Base-by-base conservation (phyloP, 2,329 filamentous ascomycete genomes). In the Cladorrhinum sp. region DNA sequence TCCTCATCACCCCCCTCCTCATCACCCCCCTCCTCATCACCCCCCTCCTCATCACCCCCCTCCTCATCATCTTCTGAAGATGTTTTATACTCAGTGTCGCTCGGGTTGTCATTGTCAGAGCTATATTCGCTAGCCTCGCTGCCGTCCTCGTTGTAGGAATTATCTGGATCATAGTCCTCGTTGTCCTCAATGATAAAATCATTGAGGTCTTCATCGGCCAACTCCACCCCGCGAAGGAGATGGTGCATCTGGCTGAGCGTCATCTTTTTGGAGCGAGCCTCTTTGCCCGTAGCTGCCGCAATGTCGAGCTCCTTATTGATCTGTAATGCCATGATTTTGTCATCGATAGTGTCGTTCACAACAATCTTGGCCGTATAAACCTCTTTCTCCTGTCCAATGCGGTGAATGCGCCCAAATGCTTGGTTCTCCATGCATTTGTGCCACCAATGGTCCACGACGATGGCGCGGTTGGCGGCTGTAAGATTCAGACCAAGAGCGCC, bases 401-500 rank as follows among this genome's bases (percentile, higher is more conserved):
- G 60, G 38, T 61, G 54, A 32, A 64, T 51, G 12, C 62, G 58
- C 1, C 45, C 64, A 27, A 64, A 62, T 1, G 64, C 64, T 29
- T 66, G 64, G 7, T 57, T 23, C 29, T 66, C 56, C 20, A 50
- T 49, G 9, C 45, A 45, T 6, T 55, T 41, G 38, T 66, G 41
- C 64, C 62, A 66, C 62, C 58, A 66, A 20, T 62, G 60, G 9
- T 66, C 62, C 6, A 51, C 50, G 2, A 65, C 41, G 18, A 65
- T 64, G 16, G 56, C 62, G 1, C 64, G 55, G 55, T 62, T 66
- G 6, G 62, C 64, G 1, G 36, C 62, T 3, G 64, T 63, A 16
- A 66, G 49, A 20, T 64, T 64, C 3, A 64, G 45, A 1, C 62
- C 60, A 13, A 63, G 62, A 16, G 56, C 55, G 16, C 62, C 62